Percentiles rank a stretch among this genome's conserved stretches.
phyloP scores from a whole-genome alignment of 176 grass and related monocot species.

The Paspalum notatum region DNA sequence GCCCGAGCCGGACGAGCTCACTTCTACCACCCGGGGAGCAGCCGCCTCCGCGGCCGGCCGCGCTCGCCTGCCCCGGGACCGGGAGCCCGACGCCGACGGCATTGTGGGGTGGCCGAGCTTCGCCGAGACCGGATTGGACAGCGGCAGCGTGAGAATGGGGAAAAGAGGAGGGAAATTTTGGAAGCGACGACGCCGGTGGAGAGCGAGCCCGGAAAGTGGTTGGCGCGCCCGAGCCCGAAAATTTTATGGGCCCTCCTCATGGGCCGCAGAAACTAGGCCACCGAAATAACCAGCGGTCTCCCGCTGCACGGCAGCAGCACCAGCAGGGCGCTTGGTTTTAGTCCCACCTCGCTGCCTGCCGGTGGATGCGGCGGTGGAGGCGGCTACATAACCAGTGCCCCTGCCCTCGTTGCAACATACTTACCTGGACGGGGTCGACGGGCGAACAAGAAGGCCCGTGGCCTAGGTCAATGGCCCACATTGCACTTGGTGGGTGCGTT shows the following conservation, averaged over 20 bases:
- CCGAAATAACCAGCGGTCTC: not conserved
- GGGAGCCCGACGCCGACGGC: constrained; percentile 30
- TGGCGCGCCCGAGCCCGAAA: constrained; percentile 22
- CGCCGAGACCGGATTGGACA: constrained; percentile 6
- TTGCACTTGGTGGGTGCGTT: constrained; percentile 39
- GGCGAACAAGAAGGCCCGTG: constrained; percentile 17
- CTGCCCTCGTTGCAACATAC: not conserved
- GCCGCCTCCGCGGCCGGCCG: constrained; percentile 8
- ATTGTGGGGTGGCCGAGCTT: constrained; percentile 26
- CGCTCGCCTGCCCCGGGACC: constrained; percentile 12
- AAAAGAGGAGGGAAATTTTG: not conserved
- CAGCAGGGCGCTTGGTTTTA: not conserved
- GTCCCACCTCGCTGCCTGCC: constrained; percentile 17
- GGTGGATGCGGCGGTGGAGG: not conserved
- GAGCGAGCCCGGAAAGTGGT: constrained; percentile 9
- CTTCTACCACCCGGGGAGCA: not conserved
- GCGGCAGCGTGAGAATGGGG: not conserved
- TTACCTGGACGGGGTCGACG: constrained; percentile 50
- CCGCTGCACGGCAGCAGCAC: not conserved
- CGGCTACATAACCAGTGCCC: not conserved
- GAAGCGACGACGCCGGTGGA: constrained; percentile 26
- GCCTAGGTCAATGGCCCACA: constrained; percentile 47
- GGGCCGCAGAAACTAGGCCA: not conserved
- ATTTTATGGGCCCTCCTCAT: not conserved
- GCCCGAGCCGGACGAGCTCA: constrained; percentile 26